Evolutionary conservation across 2,329 filamentous ascomycete genomes (phyloP).

Genomic region (Epichloe festucae): DNA sequence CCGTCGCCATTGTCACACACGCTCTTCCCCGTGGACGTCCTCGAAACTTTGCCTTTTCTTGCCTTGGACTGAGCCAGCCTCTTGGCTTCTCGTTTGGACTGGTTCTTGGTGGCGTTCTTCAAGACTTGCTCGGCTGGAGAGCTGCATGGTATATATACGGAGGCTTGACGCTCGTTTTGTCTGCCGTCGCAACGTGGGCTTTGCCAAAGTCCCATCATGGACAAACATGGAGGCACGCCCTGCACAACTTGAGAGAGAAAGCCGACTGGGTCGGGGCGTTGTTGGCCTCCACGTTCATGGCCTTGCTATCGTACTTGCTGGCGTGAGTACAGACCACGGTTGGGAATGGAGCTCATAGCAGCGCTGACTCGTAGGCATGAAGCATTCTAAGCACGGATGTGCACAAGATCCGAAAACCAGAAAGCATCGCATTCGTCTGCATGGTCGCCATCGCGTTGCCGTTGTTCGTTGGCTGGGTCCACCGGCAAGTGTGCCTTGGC

Average conservation of each 20-base stretch:
- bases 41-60: constrained; percentile 29
- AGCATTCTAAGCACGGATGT: constrained; percentile 25
- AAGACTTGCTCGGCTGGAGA: constrained; percentile 34
- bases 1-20: constrained; percentile 21
- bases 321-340: constrained; percentile 25
- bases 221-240: constrained; percentile 13
- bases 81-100: constrained; percentile 38
- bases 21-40: constrained; percentile 18
- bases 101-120: constrained; percentile 34
- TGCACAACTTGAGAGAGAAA: constrained; percentile 18
- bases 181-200: constrained; percentile 22
- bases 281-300: constrained; percentile 32
- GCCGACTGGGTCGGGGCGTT: constrained; percentile 42
- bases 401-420: constrained; percentile 26
- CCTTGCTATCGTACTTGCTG: constrained; percentile 39
- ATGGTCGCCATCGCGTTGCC: constrained; percentile 30
- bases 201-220: constrained; percentile 17
- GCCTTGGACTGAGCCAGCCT: constrained; percentile 31
- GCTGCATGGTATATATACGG: constrained; percentile 30
- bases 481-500: constrained; percentile 28
- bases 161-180: constrained; percentile 22
- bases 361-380: neutral
- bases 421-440: constrained; percentile 32
- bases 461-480: constrained; percentile 41
- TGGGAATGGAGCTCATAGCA: no score